Percentiles rank a stretch among this genome's conserved stretches.
These are phyloP conservation scores for Pholiota microspora DNA, from an alignment of 768 basidiomycete species.

Conservation along the genomic window DNA sequence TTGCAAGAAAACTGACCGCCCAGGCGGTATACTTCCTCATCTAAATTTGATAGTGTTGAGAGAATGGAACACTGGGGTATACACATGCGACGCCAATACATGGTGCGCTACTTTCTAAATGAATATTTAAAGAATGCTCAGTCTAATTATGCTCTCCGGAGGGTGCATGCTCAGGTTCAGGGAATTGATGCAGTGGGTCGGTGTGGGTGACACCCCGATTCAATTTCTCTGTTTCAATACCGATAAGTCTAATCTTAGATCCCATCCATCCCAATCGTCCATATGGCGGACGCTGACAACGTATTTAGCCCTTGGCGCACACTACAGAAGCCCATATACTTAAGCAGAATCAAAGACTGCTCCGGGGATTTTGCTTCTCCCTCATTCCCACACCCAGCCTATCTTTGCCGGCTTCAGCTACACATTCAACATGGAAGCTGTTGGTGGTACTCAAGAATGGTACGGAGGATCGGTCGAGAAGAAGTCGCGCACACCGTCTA, in stretches of 20 bases:
- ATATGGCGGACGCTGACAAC: neutral
- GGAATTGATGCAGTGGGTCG: too few species aligned
- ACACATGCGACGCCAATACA: too few species aligned
- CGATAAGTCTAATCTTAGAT: neutral
- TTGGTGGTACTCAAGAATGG: slow-evolving; percentile 1
- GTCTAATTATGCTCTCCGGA: too few species aligned
- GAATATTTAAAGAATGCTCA: too few species aligned
- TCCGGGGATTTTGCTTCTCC: neutral
- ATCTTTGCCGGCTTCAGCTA: neutral
- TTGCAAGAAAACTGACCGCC: too few species aligned
- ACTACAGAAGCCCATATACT: neutral
- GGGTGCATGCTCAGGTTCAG: too few species aligned
- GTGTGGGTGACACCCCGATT: neutral
- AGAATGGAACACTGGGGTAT: too few species aligned
- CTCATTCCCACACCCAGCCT: neutral
- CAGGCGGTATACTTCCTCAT: too few species aligned
- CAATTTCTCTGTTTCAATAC: neutral
- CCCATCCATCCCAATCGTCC: neutral
- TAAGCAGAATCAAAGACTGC: neutral
- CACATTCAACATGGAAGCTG: slow-evolving; percentile 3
- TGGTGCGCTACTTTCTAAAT: too few species aligned
- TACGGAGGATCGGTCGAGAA: slow-evolving; percentile 8
- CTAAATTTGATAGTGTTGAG: too few species aligned
- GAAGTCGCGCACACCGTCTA: slow-evolving; percentile 43
- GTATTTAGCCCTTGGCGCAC: neutral